Evolutionary conservation across 2,329 filamentous ascomycete genomes (phyloP).

Genomic region (Ophiostoma angusticollis): DNA sequence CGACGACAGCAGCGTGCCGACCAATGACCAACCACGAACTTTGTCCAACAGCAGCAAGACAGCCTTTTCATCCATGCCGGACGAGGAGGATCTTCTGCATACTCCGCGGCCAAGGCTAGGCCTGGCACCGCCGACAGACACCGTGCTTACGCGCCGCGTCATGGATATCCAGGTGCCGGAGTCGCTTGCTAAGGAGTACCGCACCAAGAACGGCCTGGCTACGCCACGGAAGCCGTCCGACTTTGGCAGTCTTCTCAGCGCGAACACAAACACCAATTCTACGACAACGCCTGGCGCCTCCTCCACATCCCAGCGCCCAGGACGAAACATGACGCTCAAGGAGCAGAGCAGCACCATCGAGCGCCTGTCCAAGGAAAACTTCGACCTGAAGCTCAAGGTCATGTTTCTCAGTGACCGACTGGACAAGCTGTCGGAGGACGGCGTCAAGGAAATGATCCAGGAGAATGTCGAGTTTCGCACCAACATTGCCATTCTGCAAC

Average conservation of each 20-base stretch:
- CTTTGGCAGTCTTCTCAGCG: constrained; percentile 30
- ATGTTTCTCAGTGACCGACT: constrained; percentile 92
- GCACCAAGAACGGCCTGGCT: constrained; percentile 54
- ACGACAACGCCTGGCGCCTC: constrained; percentile 27
- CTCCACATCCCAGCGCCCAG: constrained; percentile 29
- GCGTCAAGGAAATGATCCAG: constrained; percentile 94
- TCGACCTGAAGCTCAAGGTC: constrained; percentile 92
- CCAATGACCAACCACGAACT: too few species aligned
- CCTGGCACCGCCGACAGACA: constrained; percentile 62
- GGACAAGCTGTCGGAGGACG: constrained; percentile 87
- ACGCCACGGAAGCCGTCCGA: constrained; percentile 43
- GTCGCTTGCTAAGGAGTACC: constrained; percentile 75
- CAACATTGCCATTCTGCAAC: constrained; percentile 73
- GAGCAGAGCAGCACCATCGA: constrained; percentile 98
- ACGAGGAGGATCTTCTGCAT: constrained; percentile 37
- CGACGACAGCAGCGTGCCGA: too few species aligned
- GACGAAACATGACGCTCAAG: constrained; percentile 74
- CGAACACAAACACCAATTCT: constrained; percentile 13
- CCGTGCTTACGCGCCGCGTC: constrained; percentile 75
- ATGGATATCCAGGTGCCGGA: constrained; percentile 85
- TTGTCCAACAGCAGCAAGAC: too few species aligned
- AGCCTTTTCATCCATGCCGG: constrained; percentile 14
- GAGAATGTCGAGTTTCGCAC: constrained; percentile 95
- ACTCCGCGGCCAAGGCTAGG: constrained; percentile 54
- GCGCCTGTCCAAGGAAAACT: constrained; percentile 92